A percentile compares a stretch with the other conserved stretches of the same genome.
phyloP scores from a whole-genome alignment of 495 filamentous ascomycete species.

The Aspergillus ostianus region DNA sequence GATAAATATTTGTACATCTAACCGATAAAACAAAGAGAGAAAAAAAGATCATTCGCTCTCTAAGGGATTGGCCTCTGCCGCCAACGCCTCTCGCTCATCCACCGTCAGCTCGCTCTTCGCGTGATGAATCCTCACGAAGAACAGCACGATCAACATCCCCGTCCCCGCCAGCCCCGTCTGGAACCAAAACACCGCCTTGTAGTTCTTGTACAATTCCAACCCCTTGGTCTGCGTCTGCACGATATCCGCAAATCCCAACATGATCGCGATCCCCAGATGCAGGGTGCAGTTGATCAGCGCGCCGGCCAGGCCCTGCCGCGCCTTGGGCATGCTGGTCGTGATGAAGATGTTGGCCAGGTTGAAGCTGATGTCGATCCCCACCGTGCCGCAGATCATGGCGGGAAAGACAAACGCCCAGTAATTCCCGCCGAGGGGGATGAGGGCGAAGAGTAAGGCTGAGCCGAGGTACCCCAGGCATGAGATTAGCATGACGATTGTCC shows the following conservation, averaged over 20 bases:
- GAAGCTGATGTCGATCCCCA: slow-evolving; percentile 82
- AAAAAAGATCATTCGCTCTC: background rate
- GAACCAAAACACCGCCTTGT: slow-evolving; percentile 69
- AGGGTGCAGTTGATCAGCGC: slow-evolving; percentile 64
- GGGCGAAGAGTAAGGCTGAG: slow-evolving; percentile 67
- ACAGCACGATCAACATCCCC: slow-evolving; percentile 54
- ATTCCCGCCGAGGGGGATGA: slow-evolving; percentile 59
- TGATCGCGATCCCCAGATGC: slow-evolving; percentile 81
- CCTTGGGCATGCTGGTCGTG: slow-evolving; percentile 67
- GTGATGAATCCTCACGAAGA: slow-evolving; percentile 63
- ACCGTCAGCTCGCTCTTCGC: slow-evolving; percentile 68
- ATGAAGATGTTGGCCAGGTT: slow-evolving; percentile 84
- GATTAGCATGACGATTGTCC: slow-evolving; percentile 66
- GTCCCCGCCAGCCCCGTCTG: slow-evolving; percentile 55
- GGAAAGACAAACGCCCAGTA: slow-evolving; percentile 79
- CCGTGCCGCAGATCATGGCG: slow-evolving; percentile 75
- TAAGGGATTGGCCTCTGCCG: slow-evolving; percentile 5
- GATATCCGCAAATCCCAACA: slow-evolving; percentile 74
- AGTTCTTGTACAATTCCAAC: slow-evolving; percentile 47
- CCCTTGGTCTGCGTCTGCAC: slow-evolving; percentile 54
- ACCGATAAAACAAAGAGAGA: background rate
- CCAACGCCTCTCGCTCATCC: slow-evolving; percentile 56
- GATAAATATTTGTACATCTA: too few relatives aligned
- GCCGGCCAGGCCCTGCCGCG: slow-evolving; percentile 74
- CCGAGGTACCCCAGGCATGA: slow-evolving; percentile 64